Evolutionary conservation across 345 rosid genomes (phyloP), one percentile per base, ranked within the genome.

Genomic region (Populus simonii): DNA sequence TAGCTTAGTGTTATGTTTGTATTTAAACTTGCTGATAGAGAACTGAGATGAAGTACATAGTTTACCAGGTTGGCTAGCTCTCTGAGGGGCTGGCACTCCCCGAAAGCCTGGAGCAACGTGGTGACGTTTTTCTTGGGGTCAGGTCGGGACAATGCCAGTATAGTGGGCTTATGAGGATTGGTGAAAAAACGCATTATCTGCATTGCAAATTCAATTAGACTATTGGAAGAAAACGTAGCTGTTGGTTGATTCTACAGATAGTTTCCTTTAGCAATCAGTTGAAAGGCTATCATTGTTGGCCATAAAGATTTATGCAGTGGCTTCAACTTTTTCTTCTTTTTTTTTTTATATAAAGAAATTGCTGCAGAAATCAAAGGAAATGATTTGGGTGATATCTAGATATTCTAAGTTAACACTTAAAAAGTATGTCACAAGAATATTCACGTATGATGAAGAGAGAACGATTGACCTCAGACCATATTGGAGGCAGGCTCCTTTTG

Each of bases 101-200:
- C 98, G 72, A 91, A 92, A 78, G 98, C 98, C 90, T 88, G 92
- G 77, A 94, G 88, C 87, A 94, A 80, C 74, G 94, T 92, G 67
- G 97, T 91, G 75, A 94, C 91, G 68, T 94, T 92, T 76, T 91
- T 94, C 87, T 94, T 94, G 61, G 94, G 92, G 84, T 94, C 97
- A 51, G 97, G 97, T 76, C 97, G 93, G 80, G 97, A 92, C 84
- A 94, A 68, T 38, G 95, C 98, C 65, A 94, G 93, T 82, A 92
- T 94, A 27, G 85, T 91, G 59, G 98, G 98, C 81, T 94, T 94
- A 78, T 92, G 96, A 47, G 98, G 94, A 85, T 94, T 94, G 51
- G 92, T 82, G 87, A 94, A 94, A 84, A 94, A 94, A 38, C 95
- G 79, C 98, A 91, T 92, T 73, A 91, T 79, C 97, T 92, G 88